phyloP scores from a whole-genome alignment of 441 rosid species.

The Heliophila coronopifolia region DNA sequence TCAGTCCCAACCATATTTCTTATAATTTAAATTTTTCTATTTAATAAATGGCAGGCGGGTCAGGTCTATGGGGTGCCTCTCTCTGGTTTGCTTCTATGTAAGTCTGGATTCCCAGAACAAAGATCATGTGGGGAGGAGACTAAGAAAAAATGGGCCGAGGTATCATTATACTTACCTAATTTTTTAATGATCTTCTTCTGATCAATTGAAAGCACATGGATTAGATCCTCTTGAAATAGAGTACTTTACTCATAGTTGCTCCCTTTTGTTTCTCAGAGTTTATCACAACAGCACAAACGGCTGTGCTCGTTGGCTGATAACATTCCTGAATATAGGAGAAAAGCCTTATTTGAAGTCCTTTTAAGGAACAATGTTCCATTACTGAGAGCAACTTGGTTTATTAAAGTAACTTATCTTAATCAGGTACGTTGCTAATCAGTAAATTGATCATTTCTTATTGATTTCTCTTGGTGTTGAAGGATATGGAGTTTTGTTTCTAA shows the following conservation, averaged over 20 bases:
- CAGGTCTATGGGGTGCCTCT: conserved; percentile 95
- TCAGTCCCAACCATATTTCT: conserved; percentile 10
- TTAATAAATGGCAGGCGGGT: conserved; percentile 76
- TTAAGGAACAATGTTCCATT: conserved; percentile 91
- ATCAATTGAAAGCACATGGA: neutral
- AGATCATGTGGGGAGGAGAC: conserved; percentile 70
- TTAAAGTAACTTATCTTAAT: conserved; percentile 92
- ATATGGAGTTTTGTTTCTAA: conserved; percentile 28
- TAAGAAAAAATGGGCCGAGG: conserved; percentile 97
- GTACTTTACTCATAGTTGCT: conserved; percentile 10
- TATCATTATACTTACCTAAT: conserved; percentile 24
- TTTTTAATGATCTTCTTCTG: conserved; percentile 6
- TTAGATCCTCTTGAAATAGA: conserved; percentile 5
- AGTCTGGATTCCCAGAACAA: conserved; percentile 89
- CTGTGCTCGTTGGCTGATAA: conserved; percentile 83
- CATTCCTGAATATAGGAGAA: conserved; percentile 81
- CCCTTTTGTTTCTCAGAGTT: conserved; percentile 45
- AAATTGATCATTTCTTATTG: neutral
- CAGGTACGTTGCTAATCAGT: conserved; percentile 49
- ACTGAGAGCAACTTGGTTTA: conserved; percentile 95
- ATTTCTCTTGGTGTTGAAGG: conserved; percentile 15
- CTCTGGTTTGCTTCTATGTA: conserved; percentile 66
- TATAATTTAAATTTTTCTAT: neutral
- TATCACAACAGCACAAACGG: conserved; percentile 87
- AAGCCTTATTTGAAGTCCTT: conserved; percentile 80